These are phyloP conservation scores for Heritiera littoralis DNA, from an alignment of 345 rosid genomes.

Conservation along the genomic window DNA sequence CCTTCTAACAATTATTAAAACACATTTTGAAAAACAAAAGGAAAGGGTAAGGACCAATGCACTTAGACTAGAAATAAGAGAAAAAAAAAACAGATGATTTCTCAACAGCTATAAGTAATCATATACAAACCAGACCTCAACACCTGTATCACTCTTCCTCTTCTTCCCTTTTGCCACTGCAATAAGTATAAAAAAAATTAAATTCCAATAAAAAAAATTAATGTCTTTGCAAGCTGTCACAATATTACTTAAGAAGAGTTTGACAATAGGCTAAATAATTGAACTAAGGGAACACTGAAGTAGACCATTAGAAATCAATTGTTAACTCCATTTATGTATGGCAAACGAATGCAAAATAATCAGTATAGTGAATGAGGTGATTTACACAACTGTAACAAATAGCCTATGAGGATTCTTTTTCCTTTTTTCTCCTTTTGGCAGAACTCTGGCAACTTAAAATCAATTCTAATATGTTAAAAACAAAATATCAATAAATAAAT, in stretches of 20 bases:
- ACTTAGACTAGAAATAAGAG: background rate
- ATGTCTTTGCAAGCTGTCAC: constrained; percentile 1
- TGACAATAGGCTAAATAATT: background rate
- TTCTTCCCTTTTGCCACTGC: constrained; percentile 84
- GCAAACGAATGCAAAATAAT: background rate
- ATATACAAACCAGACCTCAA: constrained; percentile 65
- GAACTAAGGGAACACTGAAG: background rate
- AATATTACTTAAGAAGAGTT: constrained; percentile 8
- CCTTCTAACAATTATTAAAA: constrained; percentile 46
- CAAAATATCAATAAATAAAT: background rate
- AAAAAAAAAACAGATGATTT: background rate
- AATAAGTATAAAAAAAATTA: constrained; percentile 30
- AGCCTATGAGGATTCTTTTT: too few species aligned
- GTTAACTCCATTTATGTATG: background rate
- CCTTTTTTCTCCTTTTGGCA: background rate
- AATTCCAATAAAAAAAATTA: background rate
- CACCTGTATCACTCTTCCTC: constrained; percentile 75
- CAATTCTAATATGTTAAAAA: constrained; percentile 3
- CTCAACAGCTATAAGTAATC: constrained; percentile 14
- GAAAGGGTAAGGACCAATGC: constrained; percentile 5
- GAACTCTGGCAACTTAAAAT: background rate
- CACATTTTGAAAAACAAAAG: constrained; percentile 8
- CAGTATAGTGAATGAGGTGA: background rate
- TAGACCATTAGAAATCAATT: background rate
- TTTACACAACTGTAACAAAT: background rate